Evolutionary conservation across 768 basidiomycete genomes (phyloP).

Genomic region (Mycena galopus): DNA sequence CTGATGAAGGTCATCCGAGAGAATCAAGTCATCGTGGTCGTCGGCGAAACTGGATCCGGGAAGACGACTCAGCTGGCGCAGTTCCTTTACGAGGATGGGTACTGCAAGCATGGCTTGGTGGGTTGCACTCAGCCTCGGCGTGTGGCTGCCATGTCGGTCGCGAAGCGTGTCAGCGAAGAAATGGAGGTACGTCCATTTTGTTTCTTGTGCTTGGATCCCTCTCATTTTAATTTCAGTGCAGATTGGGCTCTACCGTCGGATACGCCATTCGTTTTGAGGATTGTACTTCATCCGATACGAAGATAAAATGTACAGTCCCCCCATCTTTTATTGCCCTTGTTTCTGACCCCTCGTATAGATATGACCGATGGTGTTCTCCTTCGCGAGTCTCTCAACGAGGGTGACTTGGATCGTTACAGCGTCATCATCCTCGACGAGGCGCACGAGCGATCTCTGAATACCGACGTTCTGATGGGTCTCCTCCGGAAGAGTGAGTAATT

Average conservation of each 20-base stretch:
- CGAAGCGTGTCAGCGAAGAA: constrained; percentile 99
- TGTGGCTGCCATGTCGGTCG: constrained; percentile 99
- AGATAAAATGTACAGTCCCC: constrained; percentile 87
- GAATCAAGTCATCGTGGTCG: constrained; percentile 96
- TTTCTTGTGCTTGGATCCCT: constrained; percentile 7
- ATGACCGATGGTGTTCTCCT: constrained; percentile 99
- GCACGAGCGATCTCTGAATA: constrained; percentile 96
- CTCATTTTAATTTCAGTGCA: constrained; percentile 65
- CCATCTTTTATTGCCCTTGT: background rate
- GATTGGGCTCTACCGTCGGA: constrained; percentile 91
- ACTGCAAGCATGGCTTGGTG: constrained; percentile 88
- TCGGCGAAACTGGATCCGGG: constrained; percentile 99
- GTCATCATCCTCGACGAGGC: constrained; percentile 99
- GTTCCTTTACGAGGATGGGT: constrained; percentile 97
- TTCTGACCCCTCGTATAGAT: constrained; percentile 61
- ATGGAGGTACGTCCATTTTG: constrained; percentile 80
- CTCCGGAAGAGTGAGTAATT: constrained; percentile 84
- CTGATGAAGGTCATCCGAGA: constrained; percentile 90
- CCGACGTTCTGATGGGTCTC: constrained; percentile 98
- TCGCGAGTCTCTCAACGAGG: constrained; percentile 98
- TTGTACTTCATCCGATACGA: constrained; percentile 93
- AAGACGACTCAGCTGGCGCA: constrained; percentile 98
- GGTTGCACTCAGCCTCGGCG: constrained; percentile 99
- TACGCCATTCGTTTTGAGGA: constrained; percentile 99
- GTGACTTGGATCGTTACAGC: constrained; percentile 97